A percentile compares a stretch with the other conserved stretches of the same genome.
Conservation (phyloP, 2,329 filamentous ascomycete genomes). For the Microsporum audouinii region DNA sequence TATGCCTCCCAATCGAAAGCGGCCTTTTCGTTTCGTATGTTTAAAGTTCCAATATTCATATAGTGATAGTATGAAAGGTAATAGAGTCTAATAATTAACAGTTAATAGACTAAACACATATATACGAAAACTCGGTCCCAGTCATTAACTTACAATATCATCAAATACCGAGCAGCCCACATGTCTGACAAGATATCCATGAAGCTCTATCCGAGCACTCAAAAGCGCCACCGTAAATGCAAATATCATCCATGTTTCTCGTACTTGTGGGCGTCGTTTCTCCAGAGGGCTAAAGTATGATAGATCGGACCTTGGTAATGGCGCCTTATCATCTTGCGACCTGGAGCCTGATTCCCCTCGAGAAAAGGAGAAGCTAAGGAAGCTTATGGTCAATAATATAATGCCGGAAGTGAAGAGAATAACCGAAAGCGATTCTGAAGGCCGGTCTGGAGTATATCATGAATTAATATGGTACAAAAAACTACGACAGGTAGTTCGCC, state of each 20-base stretch:
- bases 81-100: slow-evolving; percentile 22
- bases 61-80: slow-evolving; percentile 33
- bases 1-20: slow-evolving; percentile 9
- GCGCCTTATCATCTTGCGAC: not conserved
- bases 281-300: slow-evolving; percentile 1
- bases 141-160: slow-evolving; percentile 23
- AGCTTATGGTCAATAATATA: slow-evolving; percentile 28
- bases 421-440: slow-evolving; percentile 34
- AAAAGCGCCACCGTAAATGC: slow-evolving; percentile 17
- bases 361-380: slow-evolving; percentile 21
- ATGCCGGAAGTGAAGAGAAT: slow-evolving; percentile 32
- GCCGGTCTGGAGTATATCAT: slow-evolving; percentile 30
- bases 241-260: slow-evolving; percentile 19
- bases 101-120: not conserved
- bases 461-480: not conserved
- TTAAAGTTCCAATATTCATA: slow-evolving; percentile 32
- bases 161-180: slow-evolving; percentile 33
- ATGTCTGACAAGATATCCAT: slow-evolving; percentile 31
- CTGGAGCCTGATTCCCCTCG: not conserved
- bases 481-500: too few relatives aligned
- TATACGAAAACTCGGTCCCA: not conserved
- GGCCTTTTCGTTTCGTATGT: slow-evolving; percentile 17
- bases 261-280: slow-evolving; percentile 11
- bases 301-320: not conserved
- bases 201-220: slow-evolving; percentile 29